These are phyloP conservation scores for Penicillium decumbens DNA, from an alignment of 2,329 filamentous ascomycete genomes.

Conservation along the genomic window DNA sequence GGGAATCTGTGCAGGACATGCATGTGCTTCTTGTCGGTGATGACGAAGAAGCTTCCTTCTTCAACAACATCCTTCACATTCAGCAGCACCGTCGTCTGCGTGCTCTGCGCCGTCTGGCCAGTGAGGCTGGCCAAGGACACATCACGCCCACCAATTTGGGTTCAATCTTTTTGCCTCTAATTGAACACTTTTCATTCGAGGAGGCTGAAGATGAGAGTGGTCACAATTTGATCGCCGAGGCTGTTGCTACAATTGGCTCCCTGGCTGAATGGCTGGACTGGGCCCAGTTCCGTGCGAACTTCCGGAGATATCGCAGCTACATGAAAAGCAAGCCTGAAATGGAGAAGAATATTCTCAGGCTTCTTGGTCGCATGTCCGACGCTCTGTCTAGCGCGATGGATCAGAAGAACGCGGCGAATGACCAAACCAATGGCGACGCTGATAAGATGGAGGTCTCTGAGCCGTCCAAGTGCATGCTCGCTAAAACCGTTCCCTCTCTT, in stretches of 20 bases:
- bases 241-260: conserved; percentile 71
- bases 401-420: conserved; percentile 22
- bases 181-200: conserved; percentile 92
- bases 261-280: conserved; percentile 76
- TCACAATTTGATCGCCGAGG: conserved; percentile 79
- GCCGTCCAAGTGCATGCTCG: conserved; percentile 46
- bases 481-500: conserved; percentile 61
- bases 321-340: conserved; percentile 73
- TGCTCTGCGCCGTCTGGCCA: conserved; percentile 71
- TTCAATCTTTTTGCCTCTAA: conserved; percentile 81
- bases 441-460: conserved; percentile 28
- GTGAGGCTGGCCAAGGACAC: conserved; percentile 59
- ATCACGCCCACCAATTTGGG: conserved; percentile 74
- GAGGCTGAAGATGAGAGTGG: conserved; percentile 70
- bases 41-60: conserved; percentile 81
- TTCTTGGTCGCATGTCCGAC: conserved; percentile 78
- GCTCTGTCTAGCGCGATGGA: conserved; percentile 58
- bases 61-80: conserved; percentile 86
- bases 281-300: conserved; percentile 80
- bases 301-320: conserved; percentile 79
- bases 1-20: conserved; percentile 70
- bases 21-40: conserved; percentile 62
- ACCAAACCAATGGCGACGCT: conserved; percentile 22
- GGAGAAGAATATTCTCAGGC: conserved; percentile 78
- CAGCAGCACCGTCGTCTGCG: conserved; percentile 80